phyloP scores from a whole-genome alignment of 2,329 filamentous ascomycete species.

The Cryphonectria naterciae region DNA sequence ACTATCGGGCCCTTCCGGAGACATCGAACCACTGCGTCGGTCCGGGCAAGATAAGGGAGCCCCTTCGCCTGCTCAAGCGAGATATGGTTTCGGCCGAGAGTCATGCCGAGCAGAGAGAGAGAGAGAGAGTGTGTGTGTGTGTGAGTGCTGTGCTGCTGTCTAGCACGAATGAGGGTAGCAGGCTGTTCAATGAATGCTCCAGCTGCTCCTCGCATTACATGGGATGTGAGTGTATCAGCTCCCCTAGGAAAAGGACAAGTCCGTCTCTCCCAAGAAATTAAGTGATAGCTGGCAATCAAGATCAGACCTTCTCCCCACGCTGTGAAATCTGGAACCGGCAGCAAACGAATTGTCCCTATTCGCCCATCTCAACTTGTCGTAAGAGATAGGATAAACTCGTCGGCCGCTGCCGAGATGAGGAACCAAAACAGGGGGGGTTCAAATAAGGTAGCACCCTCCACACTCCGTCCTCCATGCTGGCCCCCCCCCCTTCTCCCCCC shows the following conservation, averaged over 20 bases:
- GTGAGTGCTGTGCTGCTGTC: background rate
- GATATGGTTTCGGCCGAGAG: conserved; percentile 5
- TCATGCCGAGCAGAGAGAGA: background rate
- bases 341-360: background rate
- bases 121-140: no score
- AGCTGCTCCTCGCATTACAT: no score
- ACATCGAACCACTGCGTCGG: conserved; percentile 17
- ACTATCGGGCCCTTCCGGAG: conserved; percentile 23
- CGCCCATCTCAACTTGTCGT: background rate
- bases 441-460: background rate
- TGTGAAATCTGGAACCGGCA: background rate
- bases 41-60: conserved; percentile 12
- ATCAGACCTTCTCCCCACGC: background rate
- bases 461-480: background rate
- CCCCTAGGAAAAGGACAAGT: background rate
- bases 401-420: conserved; percentile 11
- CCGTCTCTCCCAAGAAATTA: background rate
- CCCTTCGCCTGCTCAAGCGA: conserved; percentile 7
- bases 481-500: no score
- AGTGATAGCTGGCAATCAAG: background rate
- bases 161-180: background rate
- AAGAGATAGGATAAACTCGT: conserved; percentile 10
- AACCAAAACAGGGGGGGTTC: background rate
- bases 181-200: background rate
- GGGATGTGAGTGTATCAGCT: background rate